These are phyloP conservation scores for Leccinum subgranulosum DNA, from an alignment of 768 basidiomycete species.

Conservation along the genomic window DNA sequence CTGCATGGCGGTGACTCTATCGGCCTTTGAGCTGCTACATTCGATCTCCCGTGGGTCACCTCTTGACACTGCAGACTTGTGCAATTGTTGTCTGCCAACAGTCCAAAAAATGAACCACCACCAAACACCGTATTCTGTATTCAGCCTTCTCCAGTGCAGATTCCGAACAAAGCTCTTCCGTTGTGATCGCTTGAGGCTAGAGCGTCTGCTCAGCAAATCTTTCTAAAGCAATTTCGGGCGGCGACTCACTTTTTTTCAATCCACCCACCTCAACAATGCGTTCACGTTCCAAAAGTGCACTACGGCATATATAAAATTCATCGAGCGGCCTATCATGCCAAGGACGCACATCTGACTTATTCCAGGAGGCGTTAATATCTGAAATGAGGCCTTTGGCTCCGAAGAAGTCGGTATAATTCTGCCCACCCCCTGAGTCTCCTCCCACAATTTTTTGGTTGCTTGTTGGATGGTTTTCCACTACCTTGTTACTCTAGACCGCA, in stretches of 20 bases:
- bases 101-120: not conserved
- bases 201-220: not conserved
- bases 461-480: not conserved
- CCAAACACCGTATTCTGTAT: not conserved
- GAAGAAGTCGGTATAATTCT: not conserved
- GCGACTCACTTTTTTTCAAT: not conserved
- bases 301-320: not conserved
- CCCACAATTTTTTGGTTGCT: not conserved
- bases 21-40: not conserved
- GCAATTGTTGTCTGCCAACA: not conserved
- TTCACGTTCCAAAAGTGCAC: not conserved
- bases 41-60: not conserved
- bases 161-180: not conserved
- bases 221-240: not conserved
- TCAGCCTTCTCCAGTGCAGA: not conserved
- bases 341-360: not conserved
- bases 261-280: not conserved
- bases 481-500: not conserved
- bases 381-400: not conserved
- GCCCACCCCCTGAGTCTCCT: not conserved
- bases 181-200: not conserved
- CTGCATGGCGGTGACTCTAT: conserved; percentile 5
- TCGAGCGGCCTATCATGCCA: not conserved
- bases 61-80: not conserved
- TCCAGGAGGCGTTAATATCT: not conserved